These are phyloP conservation scores for Leccinum huronense DNA, from an alignment of 1,284 basidiomycete species.

Conservation along the genomic window DNA sequence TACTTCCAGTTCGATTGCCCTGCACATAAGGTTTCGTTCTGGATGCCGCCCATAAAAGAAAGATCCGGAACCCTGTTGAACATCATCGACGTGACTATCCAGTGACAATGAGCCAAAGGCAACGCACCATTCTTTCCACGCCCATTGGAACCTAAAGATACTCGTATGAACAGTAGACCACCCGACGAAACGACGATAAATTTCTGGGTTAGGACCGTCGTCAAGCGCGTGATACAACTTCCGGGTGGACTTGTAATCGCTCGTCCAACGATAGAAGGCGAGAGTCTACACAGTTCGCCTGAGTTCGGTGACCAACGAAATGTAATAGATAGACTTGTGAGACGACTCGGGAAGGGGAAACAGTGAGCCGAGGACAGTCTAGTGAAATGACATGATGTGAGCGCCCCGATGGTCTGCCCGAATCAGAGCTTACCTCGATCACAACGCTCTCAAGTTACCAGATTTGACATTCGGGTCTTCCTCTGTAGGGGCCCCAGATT, in stretches of 20 bases:
- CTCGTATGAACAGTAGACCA: conserved; percentile 98
- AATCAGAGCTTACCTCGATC: conserved; percentile 59
- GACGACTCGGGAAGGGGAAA: conserved; percentile 77
- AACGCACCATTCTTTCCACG: conserved; percentile 98
- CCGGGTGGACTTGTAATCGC: conserved; percentile 92
- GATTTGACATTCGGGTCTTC: conserved; percentile 58
- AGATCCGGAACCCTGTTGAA: conserved; percentile 85
- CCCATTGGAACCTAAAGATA: conserved; percentile 98
- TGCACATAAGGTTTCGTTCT: conserved; percentile 83
- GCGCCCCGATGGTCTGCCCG: not conserved
- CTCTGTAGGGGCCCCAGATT: conserved; percentile 49
- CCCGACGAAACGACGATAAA: conserved; percentile 79
- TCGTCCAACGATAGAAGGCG: conserved; percentile 89
- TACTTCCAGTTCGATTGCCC: conserved; percentile 87
- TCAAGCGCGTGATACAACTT: conserved; percentile 76
- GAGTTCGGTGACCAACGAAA: conserved; percentile 87
- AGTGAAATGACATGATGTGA: conserved; percentile 4
- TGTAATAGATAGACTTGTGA: conserved; percentile 85
- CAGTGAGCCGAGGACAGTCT: conserved; percentile 76
- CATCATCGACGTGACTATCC: conserved; percentile 1
- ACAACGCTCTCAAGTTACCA: conserved; percentile 80
- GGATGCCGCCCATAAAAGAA: conserved; percentile 72
- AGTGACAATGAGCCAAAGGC: not conserved
- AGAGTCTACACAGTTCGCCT: conserved; percentile 66
- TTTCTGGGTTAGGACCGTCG: conserved; percentile 84